Conservation (phyloP, 2,329 filamentous ascomycete genomes). For the Ascochyta viciae-villosae region DNA sequence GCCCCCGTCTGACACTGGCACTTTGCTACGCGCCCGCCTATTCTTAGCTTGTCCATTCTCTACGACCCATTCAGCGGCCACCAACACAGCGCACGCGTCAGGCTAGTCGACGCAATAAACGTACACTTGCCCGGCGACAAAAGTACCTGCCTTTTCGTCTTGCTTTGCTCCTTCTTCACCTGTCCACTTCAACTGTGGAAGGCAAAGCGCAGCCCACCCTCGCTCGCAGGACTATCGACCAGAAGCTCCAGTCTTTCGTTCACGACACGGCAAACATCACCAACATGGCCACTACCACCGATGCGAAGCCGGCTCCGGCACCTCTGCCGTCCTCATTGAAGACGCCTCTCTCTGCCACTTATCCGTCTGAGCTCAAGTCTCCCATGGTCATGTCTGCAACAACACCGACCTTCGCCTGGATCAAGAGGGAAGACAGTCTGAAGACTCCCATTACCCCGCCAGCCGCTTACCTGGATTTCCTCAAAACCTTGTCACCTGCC, state of each 20-base stretch:
- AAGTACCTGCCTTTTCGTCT: slow-evolving; percentile 29
- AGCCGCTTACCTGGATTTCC: slow-evolving; percentile 88
- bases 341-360: slow-evolving; percentile 67
- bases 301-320: slow-evolving; percentile 49
- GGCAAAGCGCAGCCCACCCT: slow-evolving; percentile 36
- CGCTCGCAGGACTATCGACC: slow-evolving; percentile 28
- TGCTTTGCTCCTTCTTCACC: slow-evolving; percentile 35
- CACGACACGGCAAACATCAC: slow-evolving; percentile 27
- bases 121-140: slow-evolving; percentile 36
- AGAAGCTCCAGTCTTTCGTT: slow-evolving; percentile 41
- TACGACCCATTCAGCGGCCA: slow-evolving; percentile 41
- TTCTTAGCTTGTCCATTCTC: slow-evolving; percentile 29
- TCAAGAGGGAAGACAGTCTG: slow-evolving; percentile 71
- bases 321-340: slow-evolving; percentile 48
- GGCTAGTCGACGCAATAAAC: slow-evolving; percentile 44
- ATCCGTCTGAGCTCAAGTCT: slow-evolving; percentile 63
- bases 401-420: slow-evolving; percentile 57
- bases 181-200: slow-evolving; percentile 36
- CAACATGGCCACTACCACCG: slow-evolving; percentile 50
- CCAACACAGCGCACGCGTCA: slow-evolving; percentile 40
- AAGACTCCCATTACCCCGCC: slow-evolving; percentile 93
- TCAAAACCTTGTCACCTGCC: slow-evolving; percentile 77
- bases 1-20: slow-evolving; percentile 26
- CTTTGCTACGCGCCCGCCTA: slow-evolving; percentile 29
- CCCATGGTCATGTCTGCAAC: slow-evolving; percentile 63